phyloP scores from a whole-genome alignment of 2,329 filamentous ascomycete genomes.

The Aspergillus uvarum region DNA sequence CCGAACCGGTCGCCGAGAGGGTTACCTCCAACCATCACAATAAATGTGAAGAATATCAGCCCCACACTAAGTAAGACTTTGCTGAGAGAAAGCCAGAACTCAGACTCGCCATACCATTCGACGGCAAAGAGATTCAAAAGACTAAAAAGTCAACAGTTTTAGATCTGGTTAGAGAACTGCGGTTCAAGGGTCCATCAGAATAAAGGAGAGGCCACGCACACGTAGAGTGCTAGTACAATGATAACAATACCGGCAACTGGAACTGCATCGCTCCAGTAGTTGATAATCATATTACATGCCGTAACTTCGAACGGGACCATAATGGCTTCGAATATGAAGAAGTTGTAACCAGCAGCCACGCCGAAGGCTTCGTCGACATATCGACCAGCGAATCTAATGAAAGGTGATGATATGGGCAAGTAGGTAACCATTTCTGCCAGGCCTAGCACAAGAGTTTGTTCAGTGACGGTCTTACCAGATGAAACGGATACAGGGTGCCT shows the following conservation, averaged over 20 bases:
- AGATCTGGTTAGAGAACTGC: background rate
- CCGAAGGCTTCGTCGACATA: conserved; percentile 52
- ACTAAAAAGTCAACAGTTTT: conserved; percentile 11
- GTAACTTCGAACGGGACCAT: conserved; percentile 55
- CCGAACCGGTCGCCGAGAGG: conserved; percentile 70
- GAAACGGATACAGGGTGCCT: background rate
- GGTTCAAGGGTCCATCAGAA: background rate
- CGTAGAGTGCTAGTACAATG: conserved; percentile 47
- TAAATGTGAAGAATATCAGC: conserved; percentile 73
- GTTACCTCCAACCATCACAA: conserved; percentile 81
- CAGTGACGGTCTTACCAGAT: conserved; percentile 17
- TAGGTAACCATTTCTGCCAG: conserved; percentile 54
- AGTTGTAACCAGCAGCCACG: conserved; percentile 51
- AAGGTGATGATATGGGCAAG: conserved; percentile 48
- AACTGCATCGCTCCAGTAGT: conserved; percentile 50
- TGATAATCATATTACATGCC: conserved; percentile 51
- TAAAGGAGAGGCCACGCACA: conserved; percentile 26
- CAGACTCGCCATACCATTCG: conserved; percentile 72
- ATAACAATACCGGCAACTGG: conserved; percentile 49
- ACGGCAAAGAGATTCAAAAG: conserved; percentile 69
- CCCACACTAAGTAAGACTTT: conserved; percentile 72
- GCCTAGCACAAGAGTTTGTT: conserved; percentile 31
- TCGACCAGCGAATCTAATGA: conserved; percentile 48
- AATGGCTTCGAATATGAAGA: conserved; percentile 53
- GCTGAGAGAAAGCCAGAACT: conserved; percentile 71